Evolutionary conservation across 495 filamentous ascomycete genomes (phyloP), one percentile per base, ranked within the genome.

Genomic region (Neurospora sp.): DNA sequence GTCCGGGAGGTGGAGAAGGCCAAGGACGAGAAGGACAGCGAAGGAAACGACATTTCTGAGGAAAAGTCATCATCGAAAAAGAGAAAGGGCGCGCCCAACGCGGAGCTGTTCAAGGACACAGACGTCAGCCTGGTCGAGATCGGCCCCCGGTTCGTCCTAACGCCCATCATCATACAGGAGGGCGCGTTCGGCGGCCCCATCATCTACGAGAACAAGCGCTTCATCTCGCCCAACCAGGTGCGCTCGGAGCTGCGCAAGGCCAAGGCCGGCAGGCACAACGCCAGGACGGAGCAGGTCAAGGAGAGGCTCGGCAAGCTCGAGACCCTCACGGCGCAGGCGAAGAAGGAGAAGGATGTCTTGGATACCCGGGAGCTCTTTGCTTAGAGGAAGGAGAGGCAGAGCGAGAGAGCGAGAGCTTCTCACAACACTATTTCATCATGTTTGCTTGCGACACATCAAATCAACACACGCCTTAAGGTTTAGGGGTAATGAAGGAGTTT

Each of bases 131-230:
- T 99, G 61, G 91, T 97, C 3, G 96, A 99, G 84, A 97, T 99
- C 72, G 96, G 96, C 1, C 95, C 96, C 6, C 87, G 96, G 69
- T 97, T 98, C 78, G 95, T 98, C 27, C 84, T 98, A 69, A 98
- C 95, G 68, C 96, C 96, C 3, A 98, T 98, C 73, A 89, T 98
- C 66, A 97, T 99, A 75, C 88, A 97, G 71, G 96, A 99, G 81
- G 93, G 92, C 39, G 93, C 91, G 74, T 99, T 99, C 76, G 96
- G 96, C 70, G 96, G 96, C 0, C 96, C 96, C 2, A 92, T 98
- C 71, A 94, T 99, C 75, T 98, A 97, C 84, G 94, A 98, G 88
- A 99, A 99, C 82, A 97, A 96, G 87, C 93, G 97, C 78, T 99
- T 97, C 78, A 93, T 99, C 70, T 94, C 91, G 76, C 96, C 96